Evolutionary conservation across 352 stramenopile genomes (phyloP), one percentile per base, ranked within the genome.

Genomic region (Elongisporangium prolatum): DNA sequence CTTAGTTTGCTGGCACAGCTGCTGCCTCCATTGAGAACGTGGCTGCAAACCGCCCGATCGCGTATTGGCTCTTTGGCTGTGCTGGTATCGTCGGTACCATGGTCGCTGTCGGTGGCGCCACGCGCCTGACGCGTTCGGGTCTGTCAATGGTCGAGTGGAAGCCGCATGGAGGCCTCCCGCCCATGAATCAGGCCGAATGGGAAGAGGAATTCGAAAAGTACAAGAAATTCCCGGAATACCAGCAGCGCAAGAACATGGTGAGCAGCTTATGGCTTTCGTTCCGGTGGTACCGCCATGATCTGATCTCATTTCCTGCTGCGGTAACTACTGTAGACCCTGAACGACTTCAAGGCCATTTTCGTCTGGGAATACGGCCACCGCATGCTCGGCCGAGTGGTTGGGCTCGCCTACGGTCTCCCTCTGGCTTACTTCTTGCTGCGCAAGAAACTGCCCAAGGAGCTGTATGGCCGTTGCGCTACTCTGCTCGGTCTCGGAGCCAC

Each of bases 301-400:
- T 44, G 17, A 44, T 4, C 11, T 13, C 34, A 44, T 44, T 44
- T 17, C 13, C 28, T 38, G 28, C 28, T 38, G 28, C 28, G 28
- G 48, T 3, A 48, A 53, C 54, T 20, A 48, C 2, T 38, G 14
- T 67, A 91, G 96, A 98, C 88, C 11, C 59, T 99, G 52, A 93
- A 98, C 2, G 97, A 99, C 50, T 99, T 99, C 74, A 99, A 99
- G 80, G 88, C 82, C 21, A 99, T 99, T 65, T 99, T 97, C 62
- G 97, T 84, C 48, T 96, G 87, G 91, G 91, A 98, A 67, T 98
- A 96, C 56, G 89, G 95, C 34, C 97, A 99, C 80, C 84, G 97
- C 18, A 99, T 99, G 97, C 86, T 99, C 16, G 97, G 97, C 16
- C 81, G 97, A 50, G 84, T 86, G 1, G 86, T 99, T 5, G 97